Percentiles rank a stretch among this genome's conserved stretches.
These are phyloP conservation scores for Saccharomyces hybrid DNA, from an alignment of 1,139 yeast genomes.

Conservation along the genomic window DNA sequence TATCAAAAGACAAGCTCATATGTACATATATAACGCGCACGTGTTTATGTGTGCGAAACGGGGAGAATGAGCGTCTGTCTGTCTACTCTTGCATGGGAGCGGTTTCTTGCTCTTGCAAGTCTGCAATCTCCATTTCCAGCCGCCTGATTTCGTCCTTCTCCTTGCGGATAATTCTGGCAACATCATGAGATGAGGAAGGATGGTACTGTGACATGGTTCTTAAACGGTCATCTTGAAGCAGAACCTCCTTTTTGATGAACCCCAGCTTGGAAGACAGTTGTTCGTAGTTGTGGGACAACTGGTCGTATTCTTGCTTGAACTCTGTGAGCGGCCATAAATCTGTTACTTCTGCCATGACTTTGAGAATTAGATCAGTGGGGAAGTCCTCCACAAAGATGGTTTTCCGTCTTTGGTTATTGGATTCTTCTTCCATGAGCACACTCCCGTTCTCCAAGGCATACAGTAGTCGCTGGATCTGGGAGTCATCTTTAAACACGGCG, in stretches of 20 bases:
- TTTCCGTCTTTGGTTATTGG: slow-evolving; percentile 19
- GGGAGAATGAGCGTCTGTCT: too few species aligned
- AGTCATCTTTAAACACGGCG: slow-evolving; percentile 21
- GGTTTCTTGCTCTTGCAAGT: slow-evolving; percentile 13
- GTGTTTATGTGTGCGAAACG: not conserved
- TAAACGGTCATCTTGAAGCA: slow-evolving; percentile 23
- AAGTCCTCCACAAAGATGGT: slow-evolving; percentile 32
- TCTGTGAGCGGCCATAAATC: slow-evolving; percentile 28
- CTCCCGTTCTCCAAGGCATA: slow-evolving; percentile 30
- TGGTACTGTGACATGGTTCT: slow-evolving; percentile 8
- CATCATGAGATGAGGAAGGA: slow-evolving; percentile 13
- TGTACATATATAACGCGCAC: not conserved
- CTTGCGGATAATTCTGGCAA: slow-evolving; percentile 22
- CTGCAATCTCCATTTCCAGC: slow-evolving; percentile 18
- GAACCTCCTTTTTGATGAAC: slow-evolving; percentile 15
- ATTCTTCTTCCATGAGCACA: slow-evolving; percentile 20
- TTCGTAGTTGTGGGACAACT: slow-evolving; percentile 13
- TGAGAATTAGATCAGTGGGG: slow-evolving; percentile 22
- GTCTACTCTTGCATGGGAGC: not conserved
- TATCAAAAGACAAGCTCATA: not conserved
- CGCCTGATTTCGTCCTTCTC: slow-evolving; percentile 9
- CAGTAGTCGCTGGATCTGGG: slow-evolving; percentile 18
- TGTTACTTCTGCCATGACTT: slow-evolving; percentile 25
- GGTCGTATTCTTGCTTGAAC: slow-evolving; percentile 19
- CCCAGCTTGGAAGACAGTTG: slow-evolving; percentile 17